Percentiles rank a stretch among this genome's conserved stretches.
Conservation (phyloP, 768 basidiomycete species). For the Tylopilus plumbeoviolaceoides region DNA sequence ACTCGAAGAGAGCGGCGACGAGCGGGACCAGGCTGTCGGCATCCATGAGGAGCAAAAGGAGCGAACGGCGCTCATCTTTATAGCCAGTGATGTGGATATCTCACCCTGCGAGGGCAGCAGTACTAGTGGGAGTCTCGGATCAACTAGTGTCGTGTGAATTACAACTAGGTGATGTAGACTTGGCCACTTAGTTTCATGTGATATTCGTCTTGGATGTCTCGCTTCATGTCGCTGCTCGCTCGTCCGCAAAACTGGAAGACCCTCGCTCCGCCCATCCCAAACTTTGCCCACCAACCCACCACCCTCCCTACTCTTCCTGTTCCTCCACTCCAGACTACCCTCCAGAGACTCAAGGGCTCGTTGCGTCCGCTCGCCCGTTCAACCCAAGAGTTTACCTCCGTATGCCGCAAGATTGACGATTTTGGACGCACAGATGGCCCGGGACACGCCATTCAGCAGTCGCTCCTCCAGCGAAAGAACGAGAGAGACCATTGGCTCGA, state of each 20-base stretch:
- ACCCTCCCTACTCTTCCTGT: slow-evolving; percentile 72
- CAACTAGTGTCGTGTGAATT: too few species aligned
- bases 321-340: slow-evolving; percentile 59
- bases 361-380: slow-evolving; percentile 71
- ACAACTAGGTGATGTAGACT: too few species aligned
- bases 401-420: slow-evolving; percentile 60
- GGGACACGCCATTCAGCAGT: slow-evolving; percentile 57
- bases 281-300: slow-evolving; percentile 60
- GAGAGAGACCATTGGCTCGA: slow-evolving; percentile 79
- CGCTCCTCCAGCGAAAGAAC: slow-evolving; percentile 52
- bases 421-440: slow-evolving; percentile 44
- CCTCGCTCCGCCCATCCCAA: slow-evolving; percentile 57
- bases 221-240: slow-evolving; percentile 15
- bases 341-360: slow-evolving; percentile 63
- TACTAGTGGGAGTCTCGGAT: too few species aligned
- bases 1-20: too few species aligned
- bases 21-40: too few species aligned
- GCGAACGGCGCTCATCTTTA: too few species aligned
- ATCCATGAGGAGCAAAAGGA: too few species aligned
- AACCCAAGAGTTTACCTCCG: slow-evolving; percentile 50
- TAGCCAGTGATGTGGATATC: too few species aligned
- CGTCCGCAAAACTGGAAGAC: slow-evolving; percentile 68
- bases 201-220: not conserved
- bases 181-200: too few species aligned
- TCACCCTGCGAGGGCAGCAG: too few species aligned